Evolutionary conservation across 208 protist genomes (phyloP), one percentile per base, ranked within the genome.

Genomic region (Giardia muris): DNA sequence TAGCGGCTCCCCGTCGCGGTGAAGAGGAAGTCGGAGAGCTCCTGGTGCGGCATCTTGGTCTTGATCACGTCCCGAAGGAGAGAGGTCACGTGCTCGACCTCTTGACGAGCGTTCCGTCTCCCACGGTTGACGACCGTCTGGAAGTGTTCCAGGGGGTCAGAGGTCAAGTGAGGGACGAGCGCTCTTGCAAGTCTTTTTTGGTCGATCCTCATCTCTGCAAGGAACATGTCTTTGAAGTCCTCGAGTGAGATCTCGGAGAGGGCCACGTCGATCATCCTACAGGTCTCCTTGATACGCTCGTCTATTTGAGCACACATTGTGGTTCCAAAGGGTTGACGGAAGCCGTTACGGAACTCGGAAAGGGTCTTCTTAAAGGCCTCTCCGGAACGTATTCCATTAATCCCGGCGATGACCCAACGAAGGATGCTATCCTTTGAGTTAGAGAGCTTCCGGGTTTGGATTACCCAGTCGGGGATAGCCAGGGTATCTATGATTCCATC

Each of bases 301-400:
- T 89, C 42, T 4, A 43, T 45, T 43, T 22, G n/a, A 67, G n/a
- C n/a, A 43, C 4, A 22, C 87, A 90, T 90, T 47, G 87, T 39
- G n/a, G n/a, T 90, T 4, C 42, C 87, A 90, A 90, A 90, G 46
- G 87, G 87, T 39, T 90, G 87, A 67, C 87, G 46, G 45, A 90
- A 90, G 43, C 87, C 87, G 87, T 90, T 90, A 67, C 87, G 46
- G 44, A 90, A 90, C 45, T 90, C 87, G n/a, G 87, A 90, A 47
- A 47, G 45, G 42, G n/a, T 0, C 45, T 90, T 90, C 30, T 2
- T 45, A 2, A 90, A 90, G 44, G 87, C 2, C 0, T 2, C 2
- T 47, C 87, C 87, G 48, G 87, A 90, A n/a, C 2, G 19, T 2
- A 90, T 3, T 90, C 45, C 2, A 2, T 2, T 47, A n/a, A 90